Conservation (phyloP, 106 monocot genomes). For the Dendrobium chrysotoxum region DNA sequence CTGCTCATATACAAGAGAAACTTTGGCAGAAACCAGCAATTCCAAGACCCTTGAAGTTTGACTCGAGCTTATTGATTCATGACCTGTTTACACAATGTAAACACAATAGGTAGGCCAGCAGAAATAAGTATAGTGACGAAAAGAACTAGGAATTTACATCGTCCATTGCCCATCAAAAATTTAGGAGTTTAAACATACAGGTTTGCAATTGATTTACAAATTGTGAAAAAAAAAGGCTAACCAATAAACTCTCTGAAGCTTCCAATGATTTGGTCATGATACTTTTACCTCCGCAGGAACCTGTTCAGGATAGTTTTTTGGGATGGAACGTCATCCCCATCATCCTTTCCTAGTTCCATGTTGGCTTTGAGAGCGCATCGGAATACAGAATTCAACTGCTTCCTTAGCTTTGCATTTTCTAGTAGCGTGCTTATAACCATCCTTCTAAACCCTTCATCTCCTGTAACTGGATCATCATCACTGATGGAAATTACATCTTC, state of each 20-base stretch:
- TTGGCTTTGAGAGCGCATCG: conserved; percentile 35
- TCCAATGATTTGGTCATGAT: not conserved
- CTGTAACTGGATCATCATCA: conserved; percentile 26
- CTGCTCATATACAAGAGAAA: no score
- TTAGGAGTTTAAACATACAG: not conserved
- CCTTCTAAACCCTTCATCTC: conserved; percentile 51
- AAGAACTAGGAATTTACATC: no score
- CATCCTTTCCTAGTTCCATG: not conserved
- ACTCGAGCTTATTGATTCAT: no score
- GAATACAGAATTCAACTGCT: conserved; percentile 60
- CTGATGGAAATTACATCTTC: conserved; percentile 10
- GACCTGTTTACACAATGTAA: no score
- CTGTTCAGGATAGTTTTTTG: conserved; percentile 1
- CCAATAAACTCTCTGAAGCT: not conserved
- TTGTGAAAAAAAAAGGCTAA: not conserved
- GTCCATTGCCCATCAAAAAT: no score
- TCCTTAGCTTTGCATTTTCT: conserved; percentile 74
- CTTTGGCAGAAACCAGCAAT: no score
- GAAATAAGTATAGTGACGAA: no score
- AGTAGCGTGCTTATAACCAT: conserved; percentile 46
- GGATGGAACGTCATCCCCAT: not conserved
- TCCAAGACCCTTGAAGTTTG: no score
- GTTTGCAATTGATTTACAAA: not conserved
- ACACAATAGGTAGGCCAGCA: no score
- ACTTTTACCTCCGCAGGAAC: not conserved